Evolutionary conservation across 345 rosid species (phyloP).

Genomic region (Camelina hispida): DNA sequence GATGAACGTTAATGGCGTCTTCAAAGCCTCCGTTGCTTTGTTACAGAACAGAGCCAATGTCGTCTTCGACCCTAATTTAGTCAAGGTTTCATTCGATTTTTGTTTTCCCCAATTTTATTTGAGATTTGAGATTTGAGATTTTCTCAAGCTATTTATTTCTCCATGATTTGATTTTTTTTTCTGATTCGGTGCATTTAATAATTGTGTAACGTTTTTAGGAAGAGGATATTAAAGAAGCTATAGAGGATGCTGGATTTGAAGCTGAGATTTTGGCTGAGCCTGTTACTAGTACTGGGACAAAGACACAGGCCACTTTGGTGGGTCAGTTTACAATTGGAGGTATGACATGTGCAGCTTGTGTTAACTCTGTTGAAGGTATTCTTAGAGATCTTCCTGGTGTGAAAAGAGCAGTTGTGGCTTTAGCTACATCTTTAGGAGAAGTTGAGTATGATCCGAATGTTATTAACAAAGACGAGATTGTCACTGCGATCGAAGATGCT

Average conservation of each 20-base stretch:
- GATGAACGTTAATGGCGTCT: conserved; percentile 67
- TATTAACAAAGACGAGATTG: conserved; percentile 81
- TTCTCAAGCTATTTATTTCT: conserved; percentile 1
- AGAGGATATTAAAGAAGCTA: conserved; percentile 84
- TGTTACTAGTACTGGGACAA: conserved; percentile 45
- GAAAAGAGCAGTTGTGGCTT: conserved; percentile 83
- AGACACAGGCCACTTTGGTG: conserved; percentile 50
- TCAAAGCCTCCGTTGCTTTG: conserved; percentile 85
- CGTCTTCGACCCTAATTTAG: conserved; percentile 69
- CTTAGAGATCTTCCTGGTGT: conserved; percentile 89
- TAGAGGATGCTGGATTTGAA: conserved; percentile 99
- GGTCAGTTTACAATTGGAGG: conserved; percentile 98
- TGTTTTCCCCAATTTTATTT: background rate
- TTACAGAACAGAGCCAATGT: conserved; percentile 90
- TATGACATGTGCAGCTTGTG: conserved; percentile 99
- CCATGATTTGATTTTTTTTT: background rate
- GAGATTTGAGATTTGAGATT: background rate
- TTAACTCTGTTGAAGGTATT: conserved; percentile 92
- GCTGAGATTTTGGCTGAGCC: conserved; percentile 85
- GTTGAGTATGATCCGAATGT: conserved; percentile 88
- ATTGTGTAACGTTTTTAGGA: conserved; percentile 56
- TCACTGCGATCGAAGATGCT: conserved; percentile 92
- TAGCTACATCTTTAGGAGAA: conserved; percentile 96
- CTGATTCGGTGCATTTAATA: conserved; percentile 33
- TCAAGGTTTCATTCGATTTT: conserved; percentile 58